Base-by-base conservation (phyloP, 1,284 basidiomycete genomes). In the Athelia sp. region DNA sequence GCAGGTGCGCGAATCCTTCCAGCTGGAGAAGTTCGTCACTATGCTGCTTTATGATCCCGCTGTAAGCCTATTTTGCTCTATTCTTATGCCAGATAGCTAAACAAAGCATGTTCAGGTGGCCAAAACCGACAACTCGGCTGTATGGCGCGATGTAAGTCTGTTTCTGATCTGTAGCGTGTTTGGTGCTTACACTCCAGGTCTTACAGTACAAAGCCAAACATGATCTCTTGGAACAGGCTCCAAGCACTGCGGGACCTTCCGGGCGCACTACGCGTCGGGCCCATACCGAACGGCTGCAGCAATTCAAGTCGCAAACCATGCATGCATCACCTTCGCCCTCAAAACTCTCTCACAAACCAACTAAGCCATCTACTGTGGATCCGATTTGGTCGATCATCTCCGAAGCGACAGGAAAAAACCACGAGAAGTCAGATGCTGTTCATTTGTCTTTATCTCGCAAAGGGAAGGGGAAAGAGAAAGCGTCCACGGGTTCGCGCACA, bases 1-100 rank as follows among this genome's bases (percentile, higher is more conserved):
- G 6, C 52, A 90, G 85, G 72, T 94, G 47, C 79, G 91, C 52
- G 90, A 96, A 64, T 74, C 81, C 50, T 95, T 93, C 65, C 92
- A 95, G 59, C 73, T 94, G 66, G 86, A 93, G 56, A 74, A 84
- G 50, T 94, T 87, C 60, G 76, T 81, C 3, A 82, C 78, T 21
- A 74, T 94, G 68, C 68, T 91, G 36, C 74, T 74, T 4, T 95
- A 83, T 65, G 78, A 93, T 63, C 91, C 90, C 2, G 63, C 89
- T 89, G 55, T 47, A 77, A 63, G 19, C 52, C 36, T 35, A 18
- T 45, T 23, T 47, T 1, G 11, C 24, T 17, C n/a, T 8, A 18
- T 0, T 26, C 2, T 43, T 40, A 44, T 44, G 21, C 31, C 24
- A 26, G 13, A 29, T 17, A 53, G 40, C 52, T 55, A 48, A 45